Conservation (phyloP, 305 asterid species). For the Stenogyne calaminthoides region DNA sequence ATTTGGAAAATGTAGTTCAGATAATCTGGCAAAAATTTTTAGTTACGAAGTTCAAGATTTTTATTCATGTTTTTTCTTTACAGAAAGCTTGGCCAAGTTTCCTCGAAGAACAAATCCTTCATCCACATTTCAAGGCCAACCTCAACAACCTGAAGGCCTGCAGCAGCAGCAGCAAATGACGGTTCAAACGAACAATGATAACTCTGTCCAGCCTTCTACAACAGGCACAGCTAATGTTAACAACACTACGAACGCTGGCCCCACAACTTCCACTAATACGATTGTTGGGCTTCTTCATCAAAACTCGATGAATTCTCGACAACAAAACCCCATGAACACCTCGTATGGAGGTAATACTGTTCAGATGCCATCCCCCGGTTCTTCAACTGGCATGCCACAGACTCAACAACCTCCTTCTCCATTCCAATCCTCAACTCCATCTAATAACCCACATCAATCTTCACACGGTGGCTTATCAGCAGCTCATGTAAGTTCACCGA, state of each 20-base stretch:
- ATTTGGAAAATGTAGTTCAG: neutral
- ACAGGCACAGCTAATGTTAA: conserved; percentile 39
- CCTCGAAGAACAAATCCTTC: conserved; percentile 70
- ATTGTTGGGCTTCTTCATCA: conserved; percentile 59
- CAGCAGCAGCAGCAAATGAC: conserved; percentile 40
- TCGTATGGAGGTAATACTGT: conserved; percentile 48
- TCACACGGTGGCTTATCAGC: conserved; percentile 20
- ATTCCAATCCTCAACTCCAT: conserved; percentile 59
- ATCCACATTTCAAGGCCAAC: conserved; percentile 61
- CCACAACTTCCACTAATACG: conserved; percentile 43
- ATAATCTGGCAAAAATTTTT: neutral
- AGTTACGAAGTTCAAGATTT: neutral
- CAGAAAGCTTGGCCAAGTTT: conserved; percentile 86
- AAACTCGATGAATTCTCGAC: conserved; percentile 72
- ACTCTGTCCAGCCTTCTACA: conserved; percentile 43
- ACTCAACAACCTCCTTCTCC: conserved; percentile 56
- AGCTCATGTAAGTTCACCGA: conserved; percentile 58
- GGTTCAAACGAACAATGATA: conserved; percentile 55
- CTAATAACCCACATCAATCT: conserved; percentile 44
- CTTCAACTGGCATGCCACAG: conserved; percentile 51
- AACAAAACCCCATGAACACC: conserved; percentile 49
- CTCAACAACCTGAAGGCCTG: conserved; percentile 60
- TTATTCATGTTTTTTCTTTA: conserved; percentile 14
- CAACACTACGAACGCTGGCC: conserved; percentile 36
- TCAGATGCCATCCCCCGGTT: conserved; percentile 68